Evolutionary conservation across 768 basidiomycete species (phyloP).

Genomic region (Pleurotus cornucopiae): DNA sequence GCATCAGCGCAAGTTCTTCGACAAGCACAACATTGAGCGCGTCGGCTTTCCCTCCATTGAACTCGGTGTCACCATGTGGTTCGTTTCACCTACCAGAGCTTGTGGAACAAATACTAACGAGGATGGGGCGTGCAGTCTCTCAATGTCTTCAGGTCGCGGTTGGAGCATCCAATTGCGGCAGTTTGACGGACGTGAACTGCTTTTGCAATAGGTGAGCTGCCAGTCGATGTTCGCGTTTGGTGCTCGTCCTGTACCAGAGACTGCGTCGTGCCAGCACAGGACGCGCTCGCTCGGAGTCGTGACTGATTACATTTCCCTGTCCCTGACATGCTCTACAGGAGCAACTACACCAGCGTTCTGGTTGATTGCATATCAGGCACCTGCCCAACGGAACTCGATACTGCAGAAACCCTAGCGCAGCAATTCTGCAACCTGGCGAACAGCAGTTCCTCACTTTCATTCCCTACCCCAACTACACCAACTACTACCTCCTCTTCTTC

Average conservation of each 20-base stretch:
- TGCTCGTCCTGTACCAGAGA: neutral
- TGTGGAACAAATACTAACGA: neutral
- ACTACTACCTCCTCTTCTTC: neutral
- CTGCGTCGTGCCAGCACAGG: neutral
- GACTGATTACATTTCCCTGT: too few species aligned
- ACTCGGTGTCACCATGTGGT: conserved; percentile 36
- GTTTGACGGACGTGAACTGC: conserved; percentile 43
- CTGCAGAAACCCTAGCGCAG: conserved; percentile 41
- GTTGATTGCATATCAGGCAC: conserved; percentile 30
- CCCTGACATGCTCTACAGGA: conserved; percentile 13
- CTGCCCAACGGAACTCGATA: conserved; percentile 32
- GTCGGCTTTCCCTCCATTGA: conserved; percentile 33
- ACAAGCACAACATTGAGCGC: conserved; percentile 21
- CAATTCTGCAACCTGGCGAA: conserved; percentile 42
- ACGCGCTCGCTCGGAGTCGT: too few species aligned
- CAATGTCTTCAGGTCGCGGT: conserved; percentile 38
- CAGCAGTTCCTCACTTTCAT: conserved; percentile 29
- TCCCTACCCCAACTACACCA: conserved; percentile 24
- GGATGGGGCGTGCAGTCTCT: conserved; percentile 28
- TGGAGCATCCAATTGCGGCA: conserved; percentile 35
- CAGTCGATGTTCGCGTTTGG: neutral
- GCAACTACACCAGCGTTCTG: conserved; percentile 30
- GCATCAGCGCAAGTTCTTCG: conserved; percentile 12
- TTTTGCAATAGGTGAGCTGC: conserved; percentile 37
- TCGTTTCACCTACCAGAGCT: conserved; percentile 6